Conservation (phyloP, 2,329 filamentous ascomycete species). For the Paramyrothecium sp. region DNA sequence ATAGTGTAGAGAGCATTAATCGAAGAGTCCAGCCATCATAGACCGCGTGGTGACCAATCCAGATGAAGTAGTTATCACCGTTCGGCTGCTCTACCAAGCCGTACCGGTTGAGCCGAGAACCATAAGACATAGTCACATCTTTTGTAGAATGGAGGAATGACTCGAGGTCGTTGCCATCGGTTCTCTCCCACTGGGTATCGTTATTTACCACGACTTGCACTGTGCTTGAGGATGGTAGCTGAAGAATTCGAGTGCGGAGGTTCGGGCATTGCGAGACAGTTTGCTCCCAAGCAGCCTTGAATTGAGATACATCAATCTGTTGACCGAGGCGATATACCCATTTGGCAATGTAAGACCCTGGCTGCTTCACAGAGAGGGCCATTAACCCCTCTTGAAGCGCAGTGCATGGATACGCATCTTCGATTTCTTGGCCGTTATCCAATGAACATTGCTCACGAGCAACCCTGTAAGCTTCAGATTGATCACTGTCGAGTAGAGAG, state of each 20-base stretch:
- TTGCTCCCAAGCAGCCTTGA: slow-evolving; percentile 1
- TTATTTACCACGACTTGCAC: slow-evolving; percentile 1
- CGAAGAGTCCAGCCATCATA: slow-evolving; percentile 52
- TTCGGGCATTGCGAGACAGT: background rate
- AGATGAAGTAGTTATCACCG: slow-evolving; percentile 7
- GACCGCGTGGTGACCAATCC: slow-evolving; percentile 35
- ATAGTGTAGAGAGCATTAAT: slow-evolving; percentile 18
- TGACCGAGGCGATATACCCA: background rate
- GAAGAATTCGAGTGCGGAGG: slow-evolving; percentile 2
- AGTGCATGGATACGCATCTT: slow-evolving; percentile 5
- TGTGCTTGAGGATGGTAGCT: background rate
- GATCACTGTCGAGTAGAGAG: too few relatives aligned
- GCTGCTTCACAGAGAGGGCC: background rate
- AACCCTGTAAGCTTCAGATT: too few relatives aligned
- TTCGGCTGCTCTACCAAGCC: background rate
- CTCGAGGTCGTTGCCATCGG: background rate
- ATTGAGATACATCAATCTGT: background rate
- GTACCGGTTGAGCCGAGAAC: background rate
- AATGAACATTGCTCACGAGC: background rate
- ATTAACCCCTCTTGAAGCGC: slow-evolving; percentile 3
- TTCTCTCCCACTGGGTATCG: background rate
- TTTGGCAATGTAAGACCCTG: slow-evolving; percentile 1
- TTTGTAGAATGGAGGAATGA: background rate
- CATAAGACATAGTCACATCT: background rate
- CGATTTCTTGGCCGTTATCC: background rate